A percentile compares a stretch with the other conserved stretches of the same genome.
phyloP scores from a whole-genome alignment of 495 filamentous ascomycete genomes.

The Hyaloscypha hepaticicola region DNA sequence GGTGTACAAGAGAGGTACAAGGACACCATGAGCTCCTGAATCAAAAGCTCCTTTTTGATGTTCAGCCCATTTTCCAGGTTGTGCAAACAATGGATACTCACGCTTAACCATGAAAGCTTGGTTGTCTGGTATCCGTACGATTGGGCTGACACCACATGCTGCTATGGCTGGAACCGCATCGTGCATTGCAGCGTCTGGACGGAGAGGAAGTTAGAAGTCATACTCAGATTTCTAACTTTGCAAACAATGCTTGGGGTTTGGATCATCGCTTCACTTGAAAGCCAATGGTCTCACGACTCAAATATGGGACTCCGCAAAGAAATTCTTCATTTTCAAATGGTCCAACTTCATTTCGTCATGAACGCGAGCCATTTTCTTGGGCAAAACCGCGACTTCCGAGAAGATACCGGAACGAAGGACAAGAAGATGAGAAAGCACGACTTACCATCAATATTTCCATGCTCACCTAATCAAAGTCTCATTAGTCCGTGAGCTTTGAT shows the following conservation, averaged over 20 bases:
- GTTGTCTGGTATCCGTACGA: conserved; percentile 65
- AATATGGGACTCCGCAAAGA: no score
- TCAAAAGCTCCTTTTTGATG: conserved; percentile 58
- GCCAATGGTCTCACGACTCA: no score
- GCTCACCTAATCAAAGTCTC: conserved; percentile 32
- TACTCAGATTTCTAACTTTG: not conserved
- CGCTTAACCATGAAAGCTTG: conserved; percentile 72
- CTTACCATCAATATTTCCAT: conserved; percentile 75
- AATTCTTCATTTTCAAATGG: no score
- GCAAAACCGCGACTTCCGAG: no score
- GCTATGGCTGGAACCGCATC: conserved; percentile 75
- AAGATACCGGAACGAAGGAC: not conserved
- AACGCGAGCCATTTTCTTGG: no score
- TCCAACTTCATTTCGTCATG: no score
- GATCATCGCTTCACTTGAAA: no score
- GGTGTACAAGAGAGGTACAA: conserved; percentile 65
- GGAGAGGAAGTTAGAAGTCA: not conserved
- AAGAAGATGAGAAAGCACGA: not conserved
- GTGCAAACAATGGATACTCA: conserved; percentile 38
- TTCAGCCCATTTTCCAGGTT: conserved; percentile 14
- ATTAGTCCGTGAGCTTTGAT: not conserved
- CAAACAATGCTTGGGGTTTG: not conserved
- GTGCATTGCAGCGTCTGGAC: conserved; percentile 72
- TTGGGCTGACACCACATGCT: conserved; percentile 60
- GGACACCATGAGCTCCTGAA: conserved; percentile 65